Evolutionary conservation across 2,329 filamentous ascomycete species (phyloP).

Genomic region (Diaporthe longicolla): DNA sequence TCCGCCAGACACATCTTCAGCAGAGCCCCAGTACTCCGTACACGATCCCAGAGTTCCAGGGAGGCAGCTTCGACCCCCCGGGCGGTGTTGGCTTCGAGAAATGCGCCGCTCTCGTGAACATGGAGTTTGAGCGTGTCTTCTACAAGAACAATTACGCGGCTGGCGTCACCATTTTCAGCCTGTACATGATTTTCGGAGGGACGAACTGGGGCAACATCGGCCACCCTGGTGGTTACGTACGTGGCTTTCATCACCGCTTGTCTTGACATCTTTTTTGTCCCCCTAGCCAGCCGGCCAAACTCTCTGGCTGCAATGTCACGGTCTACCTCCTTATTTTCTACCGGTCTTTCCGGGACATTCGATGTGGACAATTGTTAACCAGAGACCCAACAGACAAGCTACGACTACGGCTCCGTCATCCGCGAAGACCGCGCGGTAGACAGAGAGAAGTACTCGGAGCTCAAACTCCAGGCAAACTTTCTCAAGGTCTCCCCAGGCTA

Average conservation of each 20-base stretch:
- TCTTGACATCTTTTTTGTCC: background rate
- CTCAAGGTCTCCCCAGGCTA: constrained; percentile 80
- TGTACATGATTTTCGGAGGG: constrained; percentile 79
- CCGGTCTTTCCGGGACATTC: background rate
- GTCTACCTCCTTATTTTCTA: background rate
- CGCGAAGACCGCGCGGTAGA: constrained; percentile 70
- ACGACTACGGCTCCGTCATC: constrained; percentile 63
- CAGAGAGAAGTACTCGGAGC: constrained; percentile 84
- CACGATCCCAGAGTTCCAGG: constrained; percentile 63
- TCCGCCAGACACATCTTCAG: constrained; percentile 64
- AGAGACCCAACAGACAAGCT: constrained; percentile 57
- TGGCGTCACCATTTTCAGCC: constrained; percentile 76
- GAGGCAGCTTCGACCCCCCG: constrained; percentile 80
- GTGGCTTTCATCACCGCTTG: background rate
- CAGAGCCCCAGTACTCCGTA: constrained; percentile 78
- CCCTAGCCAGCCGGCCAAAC: too few species aligned
- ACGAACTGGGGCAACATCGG: constrained; percentile 89
- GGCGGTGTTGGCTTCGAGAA: constrained; percentile 79
- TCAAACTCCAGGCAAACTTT: constrained; percentile 83
- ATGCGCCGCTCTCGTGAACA: constrained; percentile 76
- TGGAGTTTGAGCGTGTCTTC: constrained; percentile 83
- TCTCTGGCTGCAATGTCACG: background rate
- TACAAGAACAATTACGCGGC: constrained; percentile 82
- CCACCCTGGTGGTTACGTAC: constrained; percentile 72
- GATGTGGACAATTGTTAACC: background rate